phyloP scores from a whole-genome alignment of 1,139 yeast genomes.

The Pichia sp. region DNA sequence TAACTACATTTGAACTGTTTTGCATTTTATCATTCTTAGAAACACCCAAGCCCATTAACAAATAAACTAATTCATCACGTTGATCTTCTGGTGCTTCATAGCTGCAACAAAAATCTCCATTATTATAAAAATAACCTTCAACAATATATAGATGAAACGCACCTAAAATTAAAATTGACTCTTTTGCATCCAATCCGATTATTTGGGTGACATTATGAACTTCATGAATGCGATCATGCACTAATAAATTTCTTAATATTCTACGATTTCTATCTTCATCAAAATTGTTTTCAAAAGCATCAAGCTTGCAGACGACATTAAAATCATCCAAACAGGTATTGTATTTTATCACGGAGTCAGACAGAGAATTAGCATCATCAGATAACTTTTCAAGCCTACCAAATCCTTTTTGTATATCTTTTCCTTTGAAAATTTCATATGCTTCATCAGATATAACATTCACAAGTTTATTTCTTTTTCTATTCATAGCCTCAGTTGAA shows the following conservation, averaged over 20 bases:
- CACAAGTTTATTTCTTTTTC: conserved; percentile 55
- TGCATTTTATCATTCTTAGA: too few species aligned
- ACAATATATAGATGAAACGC: conserved; percentile 56
- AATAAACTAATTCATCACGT: conserved; percentile 61
- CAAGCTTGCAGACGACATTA: conserved; percentile 25
- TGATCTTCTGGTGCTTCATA: conserved; percentile 53
- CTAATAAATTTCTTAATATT: conserved; percentile 58
- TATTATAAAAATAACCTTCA: conserved; percentile 56
- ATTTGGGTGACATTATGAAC: conserved; percentile 75
- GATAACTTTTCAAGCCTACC: background rate
- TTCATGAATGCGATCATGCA: conserved; percentile 64
- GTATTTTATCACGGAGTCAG: conserved; percentile 24
- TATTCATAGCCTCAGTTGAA: conserved; percentile 58
- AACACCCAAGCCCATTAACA: conserved; percentile 37
- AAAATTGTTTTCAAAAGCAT: conserved; percentile 38
- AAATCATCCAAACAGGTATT: conserved; percentile 2
- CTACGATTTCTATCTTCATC: conserved; percentile 69
- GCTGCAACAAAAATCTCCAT: conserved; percentile 57
- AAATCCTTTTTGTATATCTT: background rate
- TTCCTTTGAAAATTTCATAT: background rate
- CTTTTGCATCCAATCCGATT: conserved; percentile 65
- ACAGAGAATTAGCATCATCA: conserved; percentile 44
- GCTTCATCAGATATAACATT: conserved; percentile 10
- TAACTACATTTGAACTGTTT: too few species aligned
- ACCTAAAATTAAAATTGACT: conserved; percentile 69